phyloP scores from a whole-genome alignment of 371 early-diverging fungal species.

The Sporodiniella umbellata region DNA sequence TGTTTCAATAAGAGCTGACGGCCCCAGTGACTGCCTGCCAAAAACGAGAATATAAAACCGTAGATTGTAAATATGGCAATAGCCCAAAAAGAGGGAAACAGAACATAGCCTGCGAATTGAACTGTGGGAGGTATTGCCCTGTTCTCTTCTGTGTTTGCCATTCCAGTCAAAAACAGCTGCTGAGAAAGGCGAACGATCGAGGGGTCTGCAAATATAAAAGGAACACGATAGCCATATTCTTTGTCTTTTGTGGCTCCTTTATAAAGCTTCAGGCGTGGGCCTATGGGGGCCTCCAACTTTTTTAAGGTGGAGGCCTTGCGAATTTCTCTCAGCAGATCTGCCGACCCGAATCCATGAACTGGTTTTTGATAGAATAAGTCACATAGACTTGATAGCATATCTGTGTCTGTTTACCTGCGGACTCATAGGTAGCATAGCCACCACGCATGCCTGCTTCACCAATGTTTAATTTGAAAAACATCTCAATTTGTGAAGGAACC shows the following conservation, averaged over 20 bases:
- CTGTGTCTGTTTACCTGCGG: slow-evolving; percentile 36
- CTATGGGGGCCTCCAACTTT: slow-evolving; percentile 38
- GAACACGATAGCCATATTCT: slow-evolving; percentile 54
- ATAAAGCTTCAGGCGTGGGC: slow-evolving; percentile 40
- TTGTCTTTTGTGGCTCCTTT: slow-evolving; percentile 40
- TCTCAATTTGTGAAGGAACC: slow-evolving; percentile 56
- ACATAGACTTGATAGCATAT: neutral
- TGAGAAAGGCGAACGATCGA: slow-evolving; percentile 58
- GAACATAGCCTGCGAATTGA: slow-evolving; percentile 59
- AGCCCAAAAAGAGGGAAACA: slow-evolving; percentile 48
- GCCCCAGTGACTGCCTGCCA: slow-evolving; percentile 53
- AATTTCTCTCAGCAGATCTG: slow-evolving; percentile 49
- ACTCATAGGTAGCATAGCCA: slow-evolving; percentile 61
- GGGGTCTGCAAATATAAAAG: slow-evolving; percentile 61
- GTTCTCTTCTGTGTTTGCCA: slow-evolving; percentile 21
- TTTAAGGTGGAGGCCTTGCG: slow-evolving; percentile 50
- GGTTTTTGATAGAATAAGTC: neutral
- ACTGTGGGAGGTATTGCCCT: slow-evolving; percentile 45
- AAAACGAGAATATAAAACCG: slow-evolving; percentile 44
- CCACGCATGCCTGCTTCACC: slow-evolving; percentile 53
- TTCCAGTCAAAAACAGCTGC: slow-evolving; percentile 39
- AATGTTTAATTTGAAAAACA: slow-evolving; percentile 53
- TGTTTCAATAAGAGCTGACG: slow-evolving; percentile 54
- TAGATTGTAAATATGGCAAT: slow-evolving; percentile 35
- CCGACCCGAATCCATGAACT: slow-evolving; percentile 57